Conservation (phyloP, 208 protist genomes). For the Trypanosoma grayi region DNA sequence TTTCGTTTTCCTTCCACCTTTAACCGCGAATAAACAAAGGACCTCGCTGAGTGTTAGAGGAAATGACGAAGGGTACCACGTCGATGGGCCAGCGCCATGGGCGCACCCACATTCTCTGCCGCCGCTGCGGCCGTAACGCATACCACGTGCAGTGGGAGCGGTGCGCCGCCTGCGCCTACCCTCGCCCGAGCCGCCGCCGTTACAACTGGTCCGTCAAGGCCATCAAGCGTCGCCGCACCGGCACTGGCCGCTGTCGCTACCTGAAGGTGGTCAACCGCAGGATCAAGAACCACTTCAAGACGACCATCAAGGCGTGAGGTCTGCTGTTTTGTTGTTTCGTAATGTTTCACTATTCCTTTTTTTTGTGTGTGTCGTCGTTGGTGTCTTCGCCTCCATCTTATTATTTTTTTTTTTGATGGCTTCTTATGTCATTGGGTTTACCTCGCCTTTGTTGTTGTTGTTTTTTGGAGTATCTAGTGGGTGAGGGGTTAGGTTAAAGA, state of each 20-base stretch:
- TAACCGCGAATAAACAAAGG: constrained; percentile 6
- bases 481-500: background rate
- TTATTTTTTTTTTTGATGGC: background rate
- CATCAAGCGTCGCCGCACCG: constrained; percentile 97
- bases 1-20: background rate
- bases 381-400: background rate
- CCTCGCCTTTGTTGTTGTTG: background rate
- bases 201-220: constrained; percentile 98
- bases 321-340: constrained; percentile 9
- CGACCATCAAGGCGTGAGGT: constrained; percentile 65
- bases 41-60: constrained; percentile 23
- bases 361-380: background rate
- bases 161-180: constrained; percentile 98
- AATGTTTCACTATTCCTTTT: constrained; percentile 2
- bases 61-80: constrained; percentile 91
- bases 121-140: constrained; percentile 95
- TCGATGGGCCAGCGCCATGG: constrained; percentile 89
- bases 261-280: constrained; percentile 96
- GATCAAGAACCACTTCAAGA: constrained; percentile 98
- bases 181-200: constrained; percentile 93
- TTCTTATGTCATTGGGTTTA: background rate
- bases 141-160: constrained; percentile 98
- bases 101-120: constrained; percentile 97
- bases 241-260: constrained; percentile 98
- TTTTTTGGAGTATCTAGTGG: background rate